Conservation (phyloP, 1,284 basidiomycete species). For the Ganoderma lucidum region DNA sequence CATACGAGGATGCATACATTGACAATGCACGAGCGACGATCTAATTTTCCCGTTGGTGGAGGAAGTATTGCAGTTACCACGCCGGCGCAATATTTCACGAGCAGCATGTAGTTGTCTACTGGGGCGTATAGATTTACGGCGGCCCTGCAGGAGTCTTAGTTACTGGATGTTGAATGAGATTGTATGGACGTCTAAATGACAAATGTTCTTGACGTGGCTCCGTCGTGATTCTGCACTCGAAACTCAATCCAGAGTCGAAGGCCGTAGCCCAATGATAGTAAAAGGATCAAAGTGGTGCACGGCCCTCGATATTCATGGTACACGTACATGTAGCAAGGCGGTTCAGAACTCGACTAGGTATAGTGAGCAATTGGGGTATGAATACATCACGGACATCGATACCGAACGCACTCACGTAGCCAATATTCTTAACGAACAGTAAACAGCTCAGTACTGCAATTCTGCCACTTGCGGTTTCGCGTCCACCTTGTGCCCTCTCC, state of each 20-base stretch:
- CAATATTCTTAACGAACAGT: background rate
- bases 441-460: slow-evolving; percentile 19
- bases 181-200: too few species aligned
- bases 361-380: background rate
- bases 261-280: background rate
- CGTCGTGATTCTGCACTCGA: background rate
- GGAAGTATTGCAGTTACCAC: background rate
- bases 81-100: background rate
- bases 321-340: background rate
- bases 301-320: background rate
- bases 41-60: background rate
- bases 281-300: background rate
- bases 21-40: background rate
- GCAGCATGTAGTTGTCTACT: too few species aligned
- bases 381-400: background rate
- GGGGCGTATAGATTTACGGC: background rate
- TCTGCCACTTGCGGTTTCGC: slow-evolving; percentile 25
- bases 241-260: background rate
- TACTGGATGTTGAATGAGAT: background rate
- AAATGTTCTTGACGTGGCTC: too few species aligned
- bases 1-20: background rate
- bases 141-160: background rate
- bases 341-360: background rate
- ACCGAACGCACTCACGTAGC: background rate
- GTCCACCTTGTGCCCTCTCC: slow-evolving; percentile 36